Evolutionary conservation across 2,329 filamentous ascomycete genomes (phyloP).

Genomic region (Fusarium sp.): DNA sequence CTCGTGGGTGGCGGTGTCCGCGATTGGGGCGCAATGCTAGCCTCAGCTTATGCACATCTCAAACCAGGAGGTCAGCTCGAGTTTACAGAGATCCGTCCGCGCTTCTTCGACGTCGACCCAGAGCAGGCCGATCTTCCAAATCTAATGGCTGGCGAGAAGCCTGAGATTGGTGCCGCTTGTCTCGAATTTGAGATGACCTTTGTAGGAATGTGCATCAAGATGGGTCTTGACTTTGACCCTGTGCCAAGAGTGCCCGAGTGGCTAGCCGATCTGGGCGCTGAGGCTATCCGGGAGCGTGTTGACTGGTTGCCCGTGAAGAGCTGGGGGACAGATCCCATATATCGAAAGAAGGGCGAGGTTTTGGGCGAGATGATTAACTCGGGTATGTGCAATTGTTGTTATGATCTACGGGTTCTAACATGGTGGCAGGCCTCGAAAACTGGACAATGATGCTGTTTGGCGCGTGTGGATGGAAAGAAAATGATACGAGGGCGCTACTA

Average conservation of each 20-base stretch:
- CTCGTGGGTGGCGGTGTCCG: slow-evolving; percentile 58
- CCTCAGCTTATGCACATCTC: slow-evolving; percentile 53
- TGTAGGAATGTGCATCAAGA: slow-evolving; percentile 39
- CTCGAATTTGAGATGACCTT: slow-evolving; percentile 51
- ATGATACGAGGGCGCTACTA: slow-evolving; percentile 46
- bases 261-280: slow-evolving; percentile 54
- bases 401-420: slow-evolving; percentile 9
- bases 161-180: slow-evolving; percentile 44
- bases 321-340: slow-evolving; percentile 55
- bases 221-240: slow-evolving; percentile 56
- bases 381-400: slow-evolving; percentile 42
- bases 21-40: slow-evolving; percentile 53
- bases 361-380: slow-evolving; percentile 52
- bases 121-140: slow-evolving; percentile 34
- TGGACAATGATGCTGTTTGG: slow-evolving; percentile 50
- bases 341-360: slow-evolving; percentile 51
- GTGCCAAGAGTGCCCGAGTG: slow-evolving; percentile 49
- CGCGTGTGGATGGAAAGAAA: slow-evolving; percentile 48
- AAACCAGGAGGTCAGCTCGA: slow-evolving; percentile 59
- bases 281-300: slow-evolving; percentile 52
- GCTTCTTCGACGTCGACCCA: slow-evolving; percentile 53
- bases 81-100: slow-evolving; percentile 56
- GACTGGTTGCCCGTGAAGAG: slow-evolving; percentile 56
- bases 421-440: slow-evolving; percentile 42
- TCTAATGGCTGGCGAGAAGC: slow-evolving; percentile 21